These are phyloP conservation scores for Ocimum tenuiflorum DNA, from an alignment of 257 asterid genomes.

Conservation along the genomic window DNA sequence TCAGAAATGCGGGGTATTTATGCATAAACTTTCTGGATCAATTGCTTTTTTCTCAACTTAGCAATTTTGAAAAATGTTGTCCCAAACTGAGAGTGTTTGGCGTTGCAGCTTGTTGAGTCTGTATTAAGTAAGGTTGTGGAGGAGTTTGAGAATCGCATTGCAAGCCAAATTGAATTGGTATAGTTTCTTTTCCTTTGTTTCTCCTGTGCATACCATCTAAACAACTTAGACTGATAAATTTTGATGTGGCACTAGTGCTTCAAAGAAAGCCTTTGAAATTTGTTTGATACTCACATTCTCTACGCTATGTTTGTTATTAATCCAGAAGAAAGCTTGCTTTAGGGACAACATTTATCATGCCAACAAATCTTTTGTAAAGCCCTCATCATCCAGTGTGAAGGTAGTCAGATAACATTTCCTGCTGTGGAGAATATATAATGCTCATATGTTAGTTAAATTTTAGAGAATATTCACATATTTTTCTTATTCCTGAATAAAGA, in stretches of 20 bases:
- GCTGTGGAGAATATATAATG: background rate
- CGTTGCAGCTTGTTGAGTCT: conserved; percentile 70
- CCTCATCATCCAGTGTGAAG: conserved; percentile 35
- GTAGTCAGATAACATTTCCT: conserved; percentile 27
- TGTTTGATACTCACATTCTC: background rate
- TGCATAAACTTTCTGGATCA: background rate
- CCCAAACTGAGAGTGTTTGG: conserved; percentile 13
- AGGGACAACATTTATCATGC: conserved; percentile 34
- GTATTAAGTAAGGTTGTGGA: conserved; percentile 72
- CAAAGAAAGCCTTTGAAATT: background rate
- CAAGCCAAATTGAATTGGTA: conserved; percentile 61
- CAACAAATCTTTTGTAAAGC: conserved; percentile 31
- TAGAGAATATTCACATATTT: background rate
- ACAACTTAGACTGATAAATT: background rate
- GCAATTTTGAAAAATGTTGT: conserved; percentile 6
- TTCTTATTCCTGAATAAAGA: conserved; percentile 23
- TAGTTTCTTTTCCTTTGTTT: conserved; percentile 4
- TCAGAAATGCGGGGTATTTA: background rate
- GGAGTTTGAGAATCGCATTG: conserved; percentile 72
- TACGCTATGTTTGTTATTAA: conserved; percentile 16
- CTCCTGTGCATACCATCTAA: background rate
- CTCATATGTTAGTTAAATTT: background rate
- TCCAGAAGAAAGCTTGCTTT: conserved; percentile 46
- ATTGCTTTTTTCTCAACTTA: background rate
- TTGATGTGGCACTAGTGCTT: background rate